Evolutionary conservation across 2,329 filamentous ascomycete genomes (phyloP), one percentile per base, ranked within the genome.

Genomic region (Alternaria longipes): DNA sequence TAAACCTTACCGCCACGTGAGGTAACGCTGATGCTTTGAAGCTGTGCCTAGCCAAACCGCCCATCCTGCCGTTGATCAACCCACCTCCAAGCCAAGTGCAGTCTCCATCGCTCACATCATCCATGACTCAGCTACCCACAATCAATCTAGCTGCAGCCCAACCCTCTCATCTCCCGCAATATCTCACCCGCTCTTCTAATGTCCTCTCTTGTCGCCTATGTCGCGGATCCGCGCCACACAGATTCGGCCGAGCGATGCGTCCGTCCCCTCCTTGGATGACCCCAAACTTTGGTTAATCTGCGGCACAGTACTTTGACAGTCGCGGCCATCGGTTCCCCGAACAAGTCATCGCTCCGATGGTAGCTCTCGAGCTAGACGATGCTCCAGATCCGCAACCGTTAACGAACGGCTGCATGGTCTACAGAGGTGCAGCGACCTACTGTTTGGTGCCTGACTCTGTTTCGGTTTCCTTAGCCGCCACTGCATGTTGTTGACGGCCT

Each of bases 401-500:
- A 8, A 50, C 30, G 20, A 36, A 50, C 46, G 20, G 20, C 46
- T 24, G 20, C 32, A 14, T 30, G 20, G 20, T 50, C 32, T 16
- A 34, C 46, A 9, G 22, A 24, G 46, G 22, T 50, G 46, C 46
- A 50, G 46, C 46, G 30, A 36, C 20, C 30, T 36, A 50, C 46
- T 38, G 46, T 38, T 49, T 49, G 46, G 46, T 49, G 22, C 30
- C 46, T 49, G 30, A 34, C 28, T 36, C 30, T 36, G n/a, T 18
- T 9, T 14, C 16, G 18, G 11, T 49, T 47, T 32, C 26, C 28
- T 32, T 28, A 18, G 16, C 26, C 28, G 45, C 45, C 26, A 30
- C 26, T 11, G 9, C 45, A 9, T 22, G 14, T 16, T 12, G 46
- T 49, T 24, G 30, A 36, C 18, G 46, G 30, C 20, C 20, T 49